These are phyloP conservation scores for Lineolata rhizophorae DNA, from an alignment of 495 filamentous ascomycete species.

Conservation along the genomic window DNA sequence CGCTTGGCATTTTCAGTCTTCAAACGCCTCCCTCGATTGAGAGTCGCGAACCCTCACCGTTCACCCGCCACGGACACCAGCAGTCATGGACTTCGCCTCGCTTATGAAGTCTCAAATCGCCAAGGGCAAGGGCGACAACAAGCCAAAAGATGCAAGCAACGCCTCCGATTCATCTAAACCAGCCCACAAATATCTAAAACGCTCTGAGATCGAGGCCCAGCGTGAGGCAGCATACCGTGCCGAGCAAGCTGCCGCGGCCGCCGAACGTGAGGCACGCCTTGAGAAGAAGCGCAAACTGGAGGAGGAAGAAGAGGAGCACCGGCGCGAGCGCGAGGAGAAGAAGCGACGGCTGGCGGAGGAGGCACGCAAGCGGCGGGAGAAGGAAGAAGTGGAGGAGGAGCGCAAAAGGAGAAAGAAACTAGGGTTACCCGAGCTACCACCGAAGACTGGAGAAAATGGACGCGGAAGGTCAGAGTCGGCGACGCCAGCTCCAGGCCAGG, in stretches of 20 bases:
- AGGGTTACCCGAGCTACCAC: conserved; percentile 52
- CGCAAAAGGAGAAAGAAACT: conserved; percentile 28
- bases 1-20: no score
- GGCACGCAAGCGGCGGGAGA: conserved; percentile 41
- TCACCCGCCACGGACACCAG: neutral
- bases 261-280: conserved; percentile 40
- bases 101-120: conserved; percentile 80
- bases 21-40: no score
- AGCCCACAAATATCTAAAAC: conserved; percentile 48
- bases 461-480: conserved; percentile 14
- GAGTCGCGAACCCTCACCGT: neutral
- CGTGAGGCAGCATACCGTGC: conserved; percentile 61
- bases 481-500: conserved; percentile 26
- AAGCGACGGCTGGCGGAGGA: conserved; percentile 62
- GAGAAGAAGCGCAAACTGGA: conserved; percentile 73
- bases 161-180: conserved; percentile 14
- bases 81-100: conserved; percentile 78
- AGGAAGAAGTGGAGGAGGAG: conserved; percentile 38
- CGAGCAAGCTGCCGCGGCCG: conserved; percentile 48
- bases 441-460: no score
- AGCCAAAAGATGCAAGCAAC: neutral
- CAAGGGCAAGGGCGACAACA: conserved; percentile 34
- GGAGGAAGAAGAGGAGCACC: conserved; percentile 55
- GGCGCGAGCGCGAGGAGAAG: conserved; percentile 54
- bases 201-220: conserved; percentile 66